phyloP scores from a whole-genome alignment of 2,329 filamentous ascomycete species.

The Dothideomycetes sp. region DNA sequence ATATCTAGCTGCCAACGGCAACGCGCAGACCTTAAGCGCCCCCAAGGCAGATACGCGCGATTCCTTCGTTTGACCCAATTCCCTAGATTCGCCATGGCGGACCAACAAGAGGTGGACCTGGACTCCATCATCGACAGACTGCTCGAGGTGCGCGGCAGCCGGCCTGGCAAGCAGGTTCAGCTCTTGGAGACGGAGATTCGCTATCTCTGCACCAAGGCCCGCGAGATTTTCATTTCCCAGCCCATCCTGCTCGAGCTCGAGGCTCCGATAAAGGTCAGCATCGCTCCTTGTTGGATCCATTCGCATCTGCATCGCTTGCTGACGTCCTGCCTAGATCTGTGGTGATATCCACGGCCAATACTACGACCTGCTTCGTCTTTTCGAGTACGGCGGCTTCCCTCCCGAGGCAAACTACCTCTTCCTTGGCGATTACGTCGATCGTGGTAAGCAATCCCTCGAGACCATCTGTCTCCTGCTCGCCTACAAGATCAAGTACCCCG shows the following conservation, averaged over 20 bases:
- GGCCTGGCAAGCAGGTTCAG: slow-evolving; percentile 97
- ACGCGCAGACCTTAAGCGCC: slow-evolving; percentile 2
- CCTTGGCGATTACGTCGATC: slow-evolving; percentile 96
- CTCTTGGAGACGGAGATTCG: slow-evolving; percentile 93
- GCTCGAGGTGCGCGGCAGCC: slow-evolving; percentile 92
- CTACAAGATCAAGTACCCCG: slow-evolving; percentile 99
- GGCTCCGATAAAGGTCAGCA: slow-evolving; percentile 87
- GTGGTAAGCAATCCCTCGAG: slow-evolving; percentile 97
- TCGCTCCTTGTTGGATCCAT: not conserved
- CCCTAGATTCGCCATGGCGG: slow-evolving; percentile 56
- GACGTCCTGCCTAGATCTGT: slow-evolving; percentile 70
- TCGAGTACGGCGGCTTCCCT: slow-evolving; percentile 97
- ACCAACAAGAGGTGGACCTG: slow-evolving; percentile 85
- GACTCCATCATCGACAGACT: slow-evolving; percentile 99
- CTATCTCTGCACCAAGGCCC: slow-evolving; percentile 94
- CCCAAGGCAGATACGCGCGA: slow-evolving; percentile 1
- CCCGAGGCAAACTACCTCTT: slow-evolving; percentile 99
- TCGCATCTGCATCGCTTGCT: too few relatives aligned
- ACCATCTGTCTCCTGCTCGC: slow-evolving; percentile 93
- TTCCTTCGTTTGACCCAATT: too few relatives aligned
- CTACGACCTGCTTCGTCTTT: slow-evolving; percentile 91
- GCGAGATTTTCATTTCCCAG: slow-evolving; percentile 99
- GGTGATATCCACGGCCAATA: slow-evolving; percentile 99
- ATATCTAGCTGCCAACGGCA: slow-evolving; percentile 6
- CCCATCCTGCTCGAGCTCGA: slow-evolving; percentile 95